Base-by-base conservation (phyloP, 1,284 basidiomycete genomes). In the Boletellus deceptivus region DNA sequence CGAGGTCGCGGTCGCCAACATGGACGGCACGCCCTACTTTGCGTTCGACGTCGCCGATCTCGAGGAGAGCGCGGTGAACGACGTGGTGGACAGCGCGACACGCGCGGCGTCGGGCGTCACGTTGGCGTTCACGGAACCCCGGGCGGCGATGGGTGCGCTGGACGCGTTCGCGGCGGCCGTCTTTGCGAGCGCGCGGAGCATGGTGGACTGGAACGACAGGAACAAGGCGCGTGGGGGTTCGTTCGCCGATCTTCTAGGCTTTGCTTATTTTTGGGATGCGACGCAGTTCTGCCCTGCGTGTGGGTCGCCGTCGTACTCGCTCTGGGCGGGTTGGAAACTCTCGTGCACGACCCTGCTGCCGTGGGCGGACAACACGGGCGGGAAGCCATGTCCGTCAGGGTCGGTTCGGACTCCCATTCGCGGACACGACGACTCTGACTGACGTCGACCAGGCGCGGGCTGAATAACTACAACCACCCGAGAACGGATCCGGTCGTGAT, bases 281-380 rank as follows among this genome's bases (percentile, higher is more conserved):
- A 31, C 24, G 17, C 60, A 91, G 86, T 97, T 90, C 72, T 99
- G 96, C 65, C 80, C 94, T 1, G 86, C 81, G 0, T 98, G 96
- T 68, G 92, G 93, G 1, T 81, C 86, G 0, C 78, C 78, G 4
- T 84, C 87, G 1, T 92, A 94, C 65, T 90, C 91, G 1, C 77
- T 93, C 56, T 98, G 95, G 94, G 93, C 85, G 5, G 96, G 96
- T 0, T 98, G 94, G 93, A 99, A 99, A 71, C 73, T 94, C 4
- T 78, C 80, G 7, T 99, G 96, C 67, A 73, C 79, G 3, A 80
- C 89, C 0, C 72, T 91, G 10, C 68, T 90, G 24, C 86, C 87
- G 3, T 88, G 87, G 83, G 75, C 78, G 16, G 76, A 84, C 53
- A 83, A 83, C 48, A 70, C 71, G 42, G 80, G 75, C 33, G 75